These are phyloP conservation scores for Eudorina sp. DNA, from an alignment of 139 green algal genomes.

Conservation along the genomic window DNA sequence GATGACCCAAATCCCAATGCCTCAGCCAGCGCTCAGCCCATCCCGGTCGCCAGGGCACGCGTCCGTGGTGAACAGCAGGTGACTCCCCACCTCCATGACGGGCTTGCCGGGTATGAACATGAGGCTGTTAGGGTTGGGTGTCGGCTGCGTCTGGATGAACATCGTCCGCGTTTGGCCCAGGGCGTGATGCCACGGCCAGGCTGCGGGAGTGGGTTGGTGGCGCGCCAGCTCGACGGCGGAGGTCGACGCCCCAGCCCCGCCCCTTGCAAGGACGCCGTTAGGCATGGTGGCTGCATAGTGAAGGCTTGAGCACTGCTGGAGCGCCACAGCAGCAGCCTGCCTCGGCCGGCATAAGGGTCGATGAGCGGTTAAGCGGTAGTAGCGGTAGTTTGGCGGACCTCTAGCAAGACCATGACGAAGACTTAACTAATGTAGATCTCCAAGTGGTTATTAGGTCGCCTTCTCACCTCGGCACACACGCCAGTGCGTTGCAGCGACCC, in stretches of 20 bases:
- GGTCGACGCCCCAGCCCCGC: not conserved
- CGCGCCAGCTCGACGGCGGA: not conserved
- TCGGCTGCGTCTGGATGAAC: constrained; percentile 98
- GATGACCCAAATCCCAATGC: not conserved
- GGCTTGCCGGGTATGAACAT: constrained; percentile 96
- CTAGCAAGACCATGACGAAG: too few species aligned
- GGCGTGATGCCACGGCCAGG: constrained; percentile 15
- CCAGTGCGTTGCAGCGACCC: not conserved
- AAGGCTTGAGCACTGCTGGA: not conserved
- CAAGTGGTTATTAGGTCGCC: too few species aligned
- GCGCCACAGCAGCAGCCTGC: not conserved
- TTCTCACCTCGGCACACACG: not conserved
- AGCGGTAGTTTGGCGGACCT: too few species aligned
- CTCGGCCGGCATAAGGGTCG: not conserved
- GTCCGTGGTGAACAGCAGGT: too few species aligned
- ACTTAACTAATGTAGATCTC: too few species aligned
- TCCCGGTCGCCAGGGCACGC: too few species aligned
- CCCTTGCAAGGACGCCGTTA: not conserved
- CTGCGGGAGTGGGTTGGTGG: not conserved
- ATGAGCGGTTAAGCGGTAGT: too few species aligned
- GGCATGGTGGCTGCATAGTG: not conserved
- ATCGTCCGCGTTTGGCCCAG: constrained; percentile 73
- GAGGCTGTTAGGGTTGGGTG: constrained; percentile 95
- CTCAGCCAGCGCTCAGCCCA: too few species aligned
- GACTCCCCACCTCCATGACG: constrained; percentile 85